Evolutionary conservation across 129 eudicot genomes (phyloP).

Genomic region (Helichrysum umbraculigerum): DNA sequence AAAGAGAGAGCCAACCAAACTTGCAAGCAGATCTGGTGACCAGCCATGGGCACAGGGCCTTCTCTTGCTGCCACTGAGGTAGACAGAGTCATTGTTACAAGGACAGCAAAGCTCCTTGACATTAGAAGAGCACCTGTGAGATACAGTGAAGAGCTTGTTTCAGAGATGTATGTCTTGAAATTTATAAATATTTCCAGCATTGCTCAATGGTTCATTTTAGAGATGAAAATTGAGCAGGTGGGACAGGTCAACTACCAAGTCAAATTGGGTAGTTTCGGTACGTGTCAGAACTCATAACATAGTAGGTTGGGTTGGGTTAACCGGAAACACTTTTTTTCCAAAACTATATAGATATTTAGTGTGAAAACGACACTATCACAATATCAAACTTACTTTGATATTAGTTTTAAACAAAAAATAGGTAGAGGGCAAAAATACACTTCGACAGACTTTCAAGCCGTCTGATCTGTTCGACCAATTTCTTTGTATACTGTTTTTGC

Average conservation of each 20-base stretch:
- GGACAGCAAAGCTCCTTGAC: constrained; percentile 75
- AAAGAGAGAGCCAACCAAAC: constrained; percentile 92
- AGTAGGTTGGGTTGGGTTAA: no score
- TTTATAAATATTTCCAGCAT: neutral
- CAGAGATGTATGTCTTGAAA: neutral
- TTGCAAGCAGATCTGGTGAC: constrained; percentile 82
- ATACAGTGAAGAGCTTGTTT: neutral
- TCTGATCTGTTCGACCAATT: neutral
- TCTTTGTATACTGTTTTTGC: neutral
- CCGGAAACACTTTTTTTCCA: neutral
- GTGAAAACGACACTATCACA: neutral
- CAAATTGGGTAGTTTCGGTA: neutral
- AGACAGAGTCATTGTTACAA: constrained; percentile 71
- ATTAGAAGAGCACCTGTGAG: constrained; percentile 73
- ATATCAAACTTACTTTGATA: neutral
- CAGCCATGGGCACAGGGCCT: constrained; percentile 92
- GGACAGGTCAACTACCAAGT: neutral
- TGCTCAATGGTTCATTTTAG: constrained; percentile 1
- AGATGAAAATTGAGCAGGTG: neutral
- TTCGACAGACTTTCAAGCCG: neutral
- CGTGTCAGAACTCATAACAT: neutral
- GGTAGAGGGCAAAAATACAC: neutral
- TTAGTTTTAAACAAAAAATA: no score
- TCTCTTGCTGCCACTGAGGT: constrained; percentile 95
- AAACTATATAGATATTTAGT: neutral